A percentile compares a stretch with the other conserved stretches of the same genome.
phyloP scores from a whole-genome alignment of 164 flowering plant genomes.

The Aristolochia contorta region DNA sequence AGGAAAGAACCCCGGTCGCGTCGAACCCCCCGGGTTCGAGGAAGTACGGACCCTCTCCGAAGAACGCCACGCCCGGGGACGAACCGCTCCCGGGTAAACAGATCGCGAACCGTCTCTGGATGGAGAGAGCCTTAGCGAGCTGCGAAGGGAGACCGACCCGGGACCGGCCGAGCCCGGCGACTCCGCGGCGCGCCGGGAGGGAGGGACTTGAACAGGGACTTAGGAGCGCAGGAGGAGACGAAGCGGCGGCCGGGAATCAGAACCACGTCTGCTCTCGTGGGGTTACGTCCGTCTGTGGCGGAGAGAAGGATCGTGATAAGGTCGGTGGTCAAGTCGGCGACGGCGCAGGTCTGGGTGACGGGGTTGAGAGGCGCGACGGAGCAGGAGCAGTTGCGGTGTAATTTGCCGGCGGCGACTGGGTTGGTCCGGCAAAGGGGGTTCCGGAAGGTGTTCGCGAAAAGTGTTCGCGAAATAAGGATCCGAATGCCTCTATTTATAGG shows the following conservation, averaged over 20 bases:
- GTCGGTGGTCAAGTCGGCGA: constrained; percentile 12
- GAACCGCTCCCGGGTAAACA: constrained; percentile 21
- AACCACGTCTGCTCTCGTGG: neutral
- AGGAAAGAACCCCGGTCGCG: constrained; percentile 11
- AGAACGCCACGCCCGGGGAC: constrained; percentile 21
- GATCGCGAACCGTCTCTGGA: constrained; percentile 18
- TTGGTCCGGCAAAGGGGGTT: constrained; percentile 9
- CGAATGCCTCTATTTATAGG: too few species aligned
- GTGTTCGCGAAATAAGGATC: too few species aligned
- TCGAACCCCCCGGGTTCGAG: constrained; percentile 15
- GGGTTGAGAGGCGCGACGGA: constrained; percentile 18
- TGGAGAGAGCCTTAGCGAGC: constrained; percentile 5
- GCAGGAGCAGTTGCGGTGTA: constrained; percentile 15
- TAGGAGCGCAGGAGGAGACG: constrained; percentile 23
- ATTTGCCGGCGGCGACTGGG: neutral
- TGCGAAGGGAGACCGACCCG: constrained; percentile 17
- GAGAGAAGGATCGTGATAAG: constrained; percentile 10
- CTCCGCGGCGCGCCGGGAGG: constrained; percentile 16
- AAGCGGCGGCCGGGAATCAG: constrained; percentile 8
- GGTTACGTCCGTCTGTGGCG: constrained; percentile 19
- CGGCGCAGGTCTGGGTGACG: constrained; percentile 12
- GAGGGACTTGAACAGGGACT: constrained; percentile 12
- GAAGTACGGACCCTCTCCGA: constrained; percentile 25
- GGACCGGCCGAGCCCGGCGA: constrained; percentile 24
- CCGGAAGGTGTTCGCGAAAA: neutral